These are phyloP conservation scores for Musa itinerans DNA, from an alignment of 176 grass and related monocot species.

Conservation along the genomic window DNA sequence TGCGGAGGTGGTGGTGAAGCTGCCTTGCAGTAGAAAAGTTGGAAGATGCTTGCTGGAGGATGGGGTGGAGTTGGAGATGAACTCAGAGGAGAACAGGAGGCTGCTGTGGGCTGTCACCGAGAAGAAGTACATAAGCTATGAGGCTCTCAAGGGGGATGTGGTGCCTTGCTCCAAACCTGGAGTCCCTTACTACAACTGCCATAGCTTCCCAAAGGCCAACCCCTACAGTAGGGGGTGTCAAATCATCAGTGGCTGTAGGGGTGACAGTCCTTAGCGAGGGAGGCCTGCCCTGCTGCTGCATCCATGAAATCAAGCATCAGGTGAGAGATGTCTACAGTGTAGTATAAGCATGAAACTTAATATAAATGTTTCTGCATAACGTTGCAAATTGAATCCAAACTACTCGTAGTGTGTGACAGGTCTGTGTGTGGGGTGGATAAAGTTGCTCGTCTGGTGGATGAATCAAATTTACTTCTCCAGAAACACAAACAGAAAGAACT, in stretches of 20 bases:
- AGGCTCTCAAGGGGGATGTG: constrained; percentile 62
- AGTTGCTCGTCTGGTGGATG: neutral
- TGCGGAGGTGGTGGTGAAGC: neutral
- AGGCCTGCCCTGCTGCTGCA: neutral
- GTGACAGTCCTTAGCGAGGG: neutral
- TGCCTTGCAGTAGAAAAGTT: neutral
- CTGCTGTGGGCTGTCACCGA: constrained; percentile 30
- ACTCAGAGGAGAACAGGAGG: constrained; percentile 41
- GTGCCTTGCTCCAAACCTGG: constrained; percentile 74
- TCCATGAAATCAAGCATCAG: neutral
- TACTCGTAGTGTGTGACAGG: neutral
- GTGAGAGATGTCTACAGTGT: neutral
- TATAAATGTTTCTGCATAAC: neutral
- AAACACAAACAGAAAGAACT: neutral
- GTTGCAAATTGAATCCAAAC: neutral
- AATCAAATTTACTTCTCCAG: neutral
- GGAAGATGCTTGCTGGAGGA: neutral
- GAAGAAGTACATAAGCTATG: constrained; percentile 85
- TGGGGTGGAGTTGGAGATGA: constrained; percentile 37
- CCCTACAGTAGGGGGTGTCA: constrained; percentile 75
- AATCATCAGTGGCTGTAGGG: constrained; percentile 65
- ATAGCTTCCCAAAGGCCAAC: constrained; percentile 56
- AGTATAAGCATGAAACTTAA: neutral
- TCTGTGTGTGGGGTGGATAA: neutral
- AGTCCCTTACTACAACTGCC: constrained; percentile 95